Evolutionary conservation across 139 green algal species (phyloP).

Genomic region (Auxenochlorella protothecoides): DNA sequence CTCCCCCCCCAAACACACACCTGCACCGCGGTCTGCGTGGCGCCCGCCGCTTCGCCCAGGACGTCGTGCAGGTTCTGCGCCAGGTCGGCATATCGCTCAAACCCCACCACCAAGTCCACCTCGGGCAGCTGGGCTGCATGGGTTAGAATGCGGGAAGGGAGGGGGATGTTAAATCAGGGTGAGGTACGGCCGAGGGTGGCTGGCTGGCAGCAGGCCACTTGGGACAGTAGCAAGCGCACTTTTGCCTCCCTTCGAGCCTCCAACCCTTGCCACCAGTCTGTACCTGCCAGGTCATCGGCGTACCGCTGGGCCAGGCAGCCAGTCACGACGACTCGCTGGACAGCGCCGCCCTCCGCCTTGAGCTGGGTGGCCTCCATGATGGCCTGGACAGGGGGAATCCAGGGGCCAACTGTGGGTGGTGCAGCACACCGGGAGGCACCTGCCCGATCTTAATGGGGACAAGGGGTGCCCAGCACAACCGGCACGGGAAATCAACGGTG

Average conservation of each 20-base stretch:
- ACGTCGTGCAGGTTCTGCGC: conserved; percentile 25
- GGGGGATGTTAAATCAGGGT: no score
- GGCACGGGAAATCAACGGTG: no score
- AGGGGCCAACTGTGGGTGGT: not conserved
- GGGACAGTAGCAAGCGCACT: no score
- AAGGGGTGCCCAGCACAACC: no score
- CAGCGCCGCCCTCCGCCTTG: conserved; percentile 44
- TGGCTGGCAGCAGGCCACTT: no score
- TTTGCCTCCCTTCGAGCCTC: no score
- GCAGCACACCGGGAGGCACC: not conserved
- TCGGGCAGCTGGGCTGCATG: conserved; percentile 62
- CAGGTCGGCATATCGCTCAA: conserved; percentile 61
- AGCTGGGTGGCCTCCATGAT: conserved; percentile 67
- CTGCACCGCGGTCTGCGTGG: no score
- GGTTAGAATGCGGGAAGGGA: no score
- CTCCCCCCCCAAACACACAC: no score
- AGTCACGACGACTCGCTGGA: conserved; percentile 68
- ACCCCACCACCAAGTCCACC: conserved; percentile 72
- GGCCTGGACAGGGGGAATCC: conserved; percentile 29
- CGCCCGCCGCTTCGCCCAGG: conserved; percentile 17
- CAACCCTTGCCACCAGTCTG: no score
- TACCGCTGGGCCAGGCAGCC: conserved; percentile 87
- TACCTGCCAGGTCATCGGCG: conserved; percentile 47
- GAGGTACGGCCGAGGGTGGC: no score
- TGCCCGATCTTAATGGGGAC: no score